Base-by-base conservation (phyloP, 441 rosid genomes). In the Rhodomyrtus psidioides region DNA sequence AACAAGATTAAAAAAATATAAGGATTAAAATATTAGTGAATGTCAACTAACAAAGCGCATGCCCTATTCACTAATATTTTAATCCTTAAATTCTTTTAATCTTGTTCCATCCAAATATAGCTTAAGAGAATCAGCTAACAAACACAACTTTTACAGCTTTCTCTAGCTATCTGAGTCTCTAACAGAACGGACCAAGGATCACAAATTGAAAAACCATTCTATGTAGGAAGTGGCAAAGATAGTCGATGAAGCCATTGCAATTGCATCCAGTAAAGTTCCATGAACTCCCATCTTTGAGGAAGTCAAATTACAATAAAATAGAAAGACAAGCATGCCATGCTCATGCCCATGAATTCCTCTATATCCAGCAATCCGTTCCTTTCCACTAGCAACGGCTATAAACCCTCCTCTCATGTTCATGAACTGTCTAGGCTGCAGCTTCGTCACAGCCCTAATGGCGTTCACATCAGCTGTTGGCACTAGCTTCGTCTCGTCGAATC, bases 381-480 rank as follows among this genome's bases (percentile, higher is more conserved):
- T 49, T 49, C 53, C 12, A 3, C 53, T 1, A 1, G 53, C 53
- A 49, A 49, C 1, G 0, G 53, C 53, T 4, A 3, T 49, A 49
- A 49, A 49, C 53, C 53, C 14, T 49, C 14, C 53, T 49, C 49
- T 46, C 53, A 14, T 49, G 53, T 49, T 49, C 53, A 49, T 42
- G 46, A 94, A 96, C 93, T 95, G 96, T 83, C 98, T 87, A 0
- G 98, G 99, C 94, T 92, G 98, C 51, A 95, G 89, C 91, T 96
- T 97, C 27, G 95, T 93, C 53, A 91, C 95, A 17, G 92, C 91
- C 84, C 95, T 90, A 83, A 96, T 91, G n/a, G 98, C 97, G 83
- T 97, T 93, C 19, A 95, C 91, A 76, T 95, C 99, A 9, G 94
- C 95, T 19, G 98, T 62, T 30, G 90, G 83, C 23, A 97, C 99